Evolutionary conservation across 345 rosid genomes (phyloP).

Genomic region (Ceriops zippeliana): DNA sequence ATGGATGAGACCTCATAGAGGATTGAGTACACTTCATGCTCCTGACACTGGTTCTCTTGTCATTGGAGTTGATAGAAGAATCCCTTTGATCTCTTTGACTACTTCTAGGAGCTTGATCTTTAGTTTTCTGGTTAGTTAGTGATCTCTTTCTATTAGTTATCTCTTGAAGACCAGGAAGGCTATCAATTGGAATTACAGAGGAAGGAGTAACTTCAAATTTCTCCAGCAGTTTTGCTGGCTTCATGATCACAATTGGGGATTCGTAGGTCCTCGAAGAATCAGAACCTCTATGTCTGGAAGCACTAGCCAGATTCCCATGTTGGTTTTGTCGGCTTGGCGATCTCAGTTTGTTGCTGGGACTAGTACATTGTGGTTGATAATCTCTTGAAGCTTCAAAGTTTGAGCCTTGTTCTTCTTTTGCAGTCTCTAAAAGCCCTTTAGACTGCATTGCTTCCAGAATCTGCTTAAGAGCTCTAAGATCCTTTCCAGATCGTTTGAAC

Average conservation of each 20-base stretch:
- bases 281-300: slow-evolving; percentile 32
- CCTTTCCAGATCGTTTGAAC: slow-evolving; percentile 78
- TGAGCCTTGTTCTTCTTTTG: slow-evolving; percentile 59
- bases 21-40: slow-evolving; percentile 34
- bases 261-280: slow-evolving; percentile 51
- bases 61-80: slow-evolving; percentile 36
- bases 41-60: slow-evolving; percentile 49
- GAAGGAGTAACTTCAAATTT: slow-evolving; percentile 54
- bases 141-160: slow-evolving; percentile 38
- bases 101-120: slow-evolving; percentile 46
- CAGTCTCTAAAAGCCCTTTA: slow-evolving; percentile 60
- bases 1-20: slow-evolving; percentile 43
- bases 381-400: slow-evolving; percentile 39
- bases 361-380: slow-evolving; percentile 35
- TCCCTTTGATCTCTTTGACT: slow-evolving; percentile 37
- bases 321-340: slow-evolving; percentile 27
- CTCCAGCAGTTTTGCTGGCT: slow-evolving; percentile 78
- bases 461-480: slow-evolving; percentile 81
- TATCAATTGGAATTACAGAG: slow-evolving; percentile 51
- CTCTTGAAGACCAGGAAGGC: slow-evolving; percentile 45
- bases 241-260: slow-evolving; percentile 94
- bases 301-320: slow-evolving; percentile 23
- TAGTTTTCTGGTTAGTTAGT: slow-evolving; percentile 32
- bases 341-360: slow-evolving; percentile 36
- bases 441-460: slow-evolving; percentile 79